Base-by-base conservation (phyloP, 371 early-diverging fungal species). In the Polyrhizophydium stewartii region DNA sequence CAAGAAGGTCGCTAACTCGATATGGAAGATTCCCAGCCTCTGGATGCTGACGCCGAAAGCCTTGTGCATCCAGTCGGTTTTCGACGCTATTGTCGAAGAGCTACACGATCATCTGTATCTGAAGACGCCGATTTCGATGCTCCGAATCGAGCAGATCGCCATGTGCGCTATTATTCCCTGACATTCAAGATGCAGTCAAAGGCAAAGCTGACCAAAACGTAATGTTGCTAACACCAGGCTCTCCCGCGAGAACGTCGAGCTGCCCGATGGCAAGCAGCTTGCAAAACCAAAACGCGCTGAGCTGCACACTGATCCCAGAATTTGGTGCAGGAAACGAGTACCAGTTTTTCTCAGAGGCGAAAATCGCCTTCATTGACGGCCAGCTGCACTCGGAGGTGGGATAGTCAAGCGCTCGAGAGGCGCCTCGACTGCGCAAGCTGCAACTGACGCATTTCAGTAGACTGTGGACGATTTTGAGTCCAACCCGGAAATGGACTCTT, bases 91-190 rank as follows among this genome's bases (percentile, higher is more conserved):
- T 6, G 84, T 93, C 55, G 95, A 94, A 61, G 96, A 97, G 64
- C 78, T 97, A 13, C 93, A 94, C 62, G 92, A 87, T 64, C 94
- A 96, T 71, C 62, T 96, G 3, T 97, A 97, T 73, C 74, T 97
- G 10, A 95, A 94, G 67, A 93, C 87, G 58, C 75, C 70, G 9
- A 63, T 71, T 49, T 63, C 70, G 47, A 19, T 67, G 19, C 69
- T 68, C 35, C 59, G 75, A 10, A 47, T 71, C 31, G 51, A 50
- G 57, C 25, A 27, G 41, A 56, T 43, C 43, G 17, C n/a, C 16
- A 43, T 17, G 43, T 43, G n/a, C n/a, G n/a, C n/a, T n/a, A n/a
- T n/a, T n/a, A n/a, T n/a, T n/a, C n/a, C n/a, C n/a, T n/a, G n/a
- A n/a, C n/a, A n/a, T n/a, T n/a, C n/a, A n/a, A n/a, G n/a, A n/a